phyloP scores from a whole-genome alignment of 2,329 filamentous ascomycete species.

The Chrysoporthe cubensis region DNA sequence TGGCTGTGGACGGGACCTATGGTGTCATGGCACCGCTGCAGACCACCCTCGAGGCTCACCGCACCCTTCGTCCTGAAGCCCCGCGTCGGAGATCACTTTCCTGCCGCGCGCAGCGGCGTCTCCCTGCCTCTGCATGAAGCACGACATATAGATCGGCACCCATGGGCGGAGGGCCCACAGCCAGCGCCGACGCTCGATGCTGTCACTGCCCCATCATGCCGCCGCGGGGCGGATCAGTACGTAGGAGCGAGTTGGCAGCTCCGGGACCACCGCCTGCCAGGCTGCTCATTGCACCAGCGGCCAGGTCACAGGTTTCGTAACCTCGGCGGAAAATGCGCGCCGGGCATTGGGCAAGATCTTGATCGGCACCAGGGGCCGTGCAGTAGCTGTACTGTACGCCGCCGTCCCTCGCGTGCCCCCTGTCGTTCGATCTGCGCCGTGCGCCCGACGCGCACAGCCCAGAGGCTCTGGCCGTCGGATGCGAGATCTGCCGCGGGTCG shows the following conservation, averaged over 20 bases:
- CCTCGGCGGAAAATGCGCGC: background rate
- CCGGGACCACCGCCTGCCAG: background rate
- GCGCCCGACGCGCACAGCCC: background rate
- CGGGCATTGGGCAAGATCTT: background rate
- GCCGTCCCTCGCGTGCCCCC: background rate
- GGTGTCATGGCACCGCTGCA: background rate
- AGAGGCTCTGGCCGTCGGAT: background rate
- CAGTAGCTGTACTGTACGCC: background rate
- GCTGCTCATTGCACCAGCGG: background rate
- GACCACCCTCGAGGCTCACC: background rate
- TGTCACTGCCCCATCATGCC: background rate
- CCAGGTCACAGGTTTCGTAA: background rate
- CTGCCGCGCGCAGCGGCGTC: slow-evolving; percentile 5
- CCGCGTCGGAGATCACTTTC: background rate
- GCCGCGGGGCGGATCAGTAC: background rate
- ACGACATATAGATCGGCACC: slow-evolving; percentile 16
- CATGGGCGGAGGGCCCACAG: background rate
- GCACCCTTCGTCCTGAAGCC: background rate
- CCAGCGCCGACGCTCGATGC: background rate
- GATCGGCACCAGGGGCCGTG: background rate
- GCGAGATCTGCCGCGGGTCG: background rate
- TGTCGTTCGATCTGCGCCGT: slow-evolving; percentile 1
- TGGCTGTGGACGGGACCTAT: no score
- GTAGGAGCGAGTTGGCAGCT: background rate
- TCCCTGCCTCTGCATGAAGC: slow-evolving; percentile 4